Evolutionary conservation across 2,329 filamentous ascomycete species (phyloP).

Genomic region (Phialophora chinensis): DNA sequence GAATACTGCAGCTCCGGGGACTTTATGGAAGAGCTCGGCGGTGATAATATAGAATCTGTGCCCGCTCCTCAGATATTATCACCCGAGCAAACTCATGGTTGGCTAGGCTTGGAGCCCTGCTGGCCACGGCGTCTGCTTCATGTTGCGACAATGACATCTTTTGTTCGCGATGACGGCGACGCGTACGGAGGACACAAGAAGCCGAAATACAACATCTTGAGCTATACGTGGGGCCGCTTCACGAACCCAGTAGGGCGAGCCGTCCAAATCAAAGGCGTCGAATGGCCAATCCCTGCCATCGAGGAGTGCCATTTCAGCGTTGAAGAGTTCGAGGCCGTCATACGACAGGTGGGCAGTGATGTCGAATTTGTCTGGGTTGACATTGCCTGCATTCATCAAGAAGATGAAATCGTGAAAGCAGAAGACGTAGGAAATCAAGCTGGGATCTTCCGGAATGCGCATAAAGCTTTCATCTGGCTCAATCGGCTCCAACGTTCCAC

Average conservation of each 20-base stretch:
- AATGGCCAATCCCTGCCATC: not conserved
- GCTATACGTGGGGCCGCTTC: conserved; percentile 7
- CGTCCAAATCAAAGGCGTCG: not conserved
- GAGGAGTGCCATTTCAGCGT: not conserved
- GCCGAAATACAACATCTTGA: conserved; percentile 4
- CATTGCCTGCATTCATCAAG: conserved; percentile 8
- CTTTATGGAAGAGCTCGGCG: no score
- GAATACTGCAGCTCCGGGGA: no score
- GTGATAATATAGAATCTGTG: no score
- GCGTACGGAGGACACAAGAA: not conserved
- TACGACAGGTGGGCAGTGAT: not conserved
- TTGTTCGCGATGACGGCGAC: not conserved
- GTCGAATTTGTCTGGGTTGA: not conserved
- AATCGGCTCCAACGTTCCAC: not conserved
- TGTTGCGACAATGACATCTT: not conserved
- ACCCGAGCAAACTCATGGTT: no score
- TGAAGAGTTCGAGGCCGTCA: not conserved
- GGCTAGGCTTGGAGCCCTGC: not conserved
- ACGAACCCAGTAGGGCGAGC: not conserved
- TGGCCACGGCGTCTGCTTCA: not conserved
- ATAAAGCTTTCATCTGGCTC: not conserved
- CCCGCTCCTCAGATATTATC: no score
- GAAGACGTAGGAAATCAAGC: conserved; percentile 1
- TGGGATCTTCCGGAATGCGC: not conserved
- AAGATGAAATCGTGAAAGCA: not conserved